Evolutionary conservation across 176 grass and related monocot species (phyloP).

Genomic region (Rhipidocladum racemiflorum): DNA sequence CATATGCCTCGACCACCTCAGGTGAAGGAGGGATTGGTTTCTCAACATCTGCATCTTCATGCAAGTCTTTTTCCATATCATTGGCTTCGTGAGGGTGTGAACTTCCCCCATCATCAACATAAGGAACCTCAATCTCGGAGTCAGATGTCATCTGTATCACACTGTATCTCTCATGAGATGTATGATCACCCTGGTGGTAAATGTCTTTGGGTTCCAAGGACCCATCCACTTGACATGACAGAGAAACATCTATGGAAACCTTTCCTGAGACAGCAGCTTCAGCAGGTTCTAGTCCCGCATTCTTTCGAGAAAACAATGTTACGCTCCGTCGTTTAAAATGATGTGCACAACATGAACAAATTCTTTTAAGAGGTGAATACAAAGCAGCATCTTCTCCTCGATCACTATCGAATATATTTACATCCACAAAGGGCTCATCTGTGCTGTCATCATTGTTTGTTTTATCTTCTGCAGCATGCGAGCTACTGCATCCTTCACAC

Average conservation of each 20-base stretch:
- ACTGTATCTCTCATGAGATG: conserved; percentile 41
- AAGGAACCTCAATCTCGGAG: conserved; percentile 48
- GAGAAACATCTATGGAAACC: conserved; percentile 37
- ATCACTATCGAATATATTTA: not conserved
- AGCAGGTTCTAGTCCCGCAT: conserved; percentile 26
- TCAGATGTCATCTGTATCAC: conserved; percentile 66
- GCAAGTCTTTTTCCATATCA: conserved; percentile 21
- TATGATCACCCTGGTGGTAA: conserved; percentile 44
- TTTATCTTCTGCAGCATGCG: conserved; percentile 29
- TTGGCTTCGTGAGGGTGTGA: conserved; percentile 20
- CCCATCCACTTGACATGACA: conserved; percentile 29
- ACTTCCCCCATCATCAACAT: conserved; percentile 42
- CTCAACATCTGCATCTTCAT: conserved; percentile 26
- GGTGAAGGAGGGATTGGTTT: conserved; percentile 6
- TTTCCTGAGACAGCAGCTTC: conserved; percentile 27
- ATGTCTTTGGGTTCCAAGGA: conserved; percentile 39
- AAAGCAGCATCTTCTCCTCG: not conserved
- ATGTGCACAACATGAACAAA: conserved; percentile 56
- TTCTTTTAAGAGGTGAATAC: conserved; percentile 10
- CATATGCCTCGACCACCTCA: conserved; percentile 34
- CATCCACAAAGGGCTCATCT: conserved; percentile 22
- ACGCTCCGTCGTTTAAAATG: conserved; percentile 16
- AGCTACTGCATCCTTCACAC: conserved; percentile 61
- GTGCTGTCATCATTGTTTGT: not conserved
- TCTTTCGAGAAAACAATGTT: conserved; percentile 13